Percentiles rank a stretch among this genome's conserved stretches.
These are phyloP conservation scores for Paramecium primaurelia DNA, from an alignment of 73 alveolate genomes.

Conservation along the genomic window DNA sequence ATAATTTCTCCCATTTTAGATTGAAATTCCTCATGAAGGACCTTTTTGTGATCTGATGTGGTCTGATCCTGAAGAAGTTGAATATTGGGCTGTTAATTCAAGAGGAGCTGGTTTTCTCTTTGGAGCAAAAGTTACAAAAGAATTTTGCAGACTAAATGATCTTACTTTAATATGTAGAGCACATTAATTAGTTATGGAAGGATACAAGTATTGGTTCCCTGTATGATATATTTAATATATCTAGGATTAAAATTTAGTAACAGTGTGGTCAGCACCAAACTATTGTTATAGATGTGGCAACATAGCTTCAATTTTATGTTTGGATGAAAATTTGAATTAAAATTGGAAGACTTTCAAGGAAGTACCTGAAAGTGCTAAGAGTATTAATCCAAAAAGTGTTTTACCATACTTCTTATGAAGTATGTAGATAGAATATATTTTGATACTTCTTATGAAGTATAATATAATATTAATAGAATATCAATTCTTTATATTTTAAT, in stretches of 20 bases:
- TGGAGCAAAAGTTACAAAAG: conserved; percentile 74
- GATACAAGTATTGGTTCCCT: conserved; percentile 84
- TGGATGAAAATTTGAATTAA: conserved; percentile 79
- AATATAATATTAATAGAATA: background rate
- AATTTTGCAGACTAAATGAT: conserved; percentile 79
- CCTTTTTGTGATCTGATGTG: conserved; percentile 88
- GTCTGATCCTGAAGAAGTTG: conserved; percentile 91
- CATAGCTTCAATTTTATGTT: conserved; percentile 81
- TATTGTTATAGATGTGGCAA: conserved; percentile 96
- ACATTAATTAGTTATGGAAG: conserved; percentile 96
- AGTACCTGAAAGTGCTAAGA: conserved; percentile 66
- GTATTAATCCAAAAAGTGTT: conserved; percentile 64
- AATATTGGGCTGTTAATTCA: conserved; percentile 76
- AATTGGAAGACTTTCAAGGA: conserved; percentile 70
- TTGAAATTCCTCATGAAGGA: conserved; percentile 87
- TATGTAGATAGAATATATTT: background rate
- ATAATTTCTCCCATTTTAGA: background rate
- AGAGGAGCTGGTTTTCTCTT: conserved; percentile 67
- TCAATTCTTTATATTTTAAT: background rate
- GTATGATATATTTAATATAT: conserved; percentile 63
- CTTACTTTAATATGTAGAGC: conserved; percentile 90
- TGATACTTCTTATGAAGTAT: background rate
- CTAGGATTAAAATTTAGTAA: conserved; percentile 81
- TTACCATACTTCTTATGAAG: conserved; percentile 70
- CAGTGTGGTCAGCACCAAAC: conserved; percentile 98